Evolutionary conservation across 163 green algal species (phyloP).

Genomic region (Chlamydomonas reinhardtii): DNA sequence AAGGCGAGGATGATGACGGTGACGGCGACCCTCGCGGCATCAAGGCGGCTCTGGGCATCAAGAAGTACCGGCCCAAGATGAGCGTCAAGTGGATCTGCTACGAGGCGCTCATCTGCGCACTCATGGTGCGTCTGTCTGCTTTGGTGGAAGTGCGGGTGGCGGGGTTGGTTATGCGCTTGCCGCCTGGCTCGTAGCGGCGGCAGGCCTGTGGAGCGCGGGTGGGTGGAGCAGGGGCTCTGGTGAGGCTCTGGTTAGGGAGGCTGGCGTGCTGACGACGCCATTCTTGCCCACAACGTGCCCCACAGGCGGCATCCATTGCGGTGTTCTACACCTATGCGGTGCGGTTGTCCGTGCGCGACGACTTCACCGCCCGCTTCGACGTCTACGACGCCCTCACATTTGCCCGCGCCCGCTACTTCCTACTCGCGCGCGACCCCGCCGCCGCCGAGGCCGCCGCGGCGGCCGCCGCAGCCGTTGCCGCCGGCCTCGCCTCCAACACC

Average conservation of each 20-base stretch:
- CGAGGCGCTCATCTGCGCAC: conserved; percentile 3
- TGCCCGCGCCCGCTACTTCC: conserved; percentile 31
- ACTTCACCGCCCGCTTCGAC: conserved; percentile 16
- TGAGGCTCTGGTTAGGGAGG: too few species aligned
- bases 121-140: neutral
- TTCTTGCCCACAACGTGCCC: too few species aligned
- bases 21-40: neutral
- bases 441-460: neutral
- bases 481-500: neutral
- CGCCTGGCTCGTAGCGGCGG: too few species aligned
- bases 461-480: neutral
- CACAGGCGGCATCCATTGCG: neutral
- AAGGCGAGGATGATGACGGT: neutral
- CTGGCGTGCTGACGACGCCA: too few species aligned
- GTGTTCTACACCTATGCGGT: conserved; percentile 40
- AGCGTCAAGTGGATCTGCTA: conserved; percentile 15
- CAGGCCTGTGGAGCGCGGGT: too few species aligned
- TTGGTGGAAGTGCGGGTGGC: too few species aligned
- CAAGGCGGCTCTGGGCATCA: too few species aligned
- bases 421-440: neutral
- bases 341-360: conserved; percentile 8
- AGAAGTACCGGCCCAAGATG: conserved; percentile 17
- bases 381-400: conserved; percentile 40
- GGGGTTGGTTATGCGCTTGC: too few species aligned
- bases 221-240: too few species aligned